Base-by-base conservation (phyloP, 2,329 filamentous ascomycete genomes). In the Clarireedia hainanense region DNA sequence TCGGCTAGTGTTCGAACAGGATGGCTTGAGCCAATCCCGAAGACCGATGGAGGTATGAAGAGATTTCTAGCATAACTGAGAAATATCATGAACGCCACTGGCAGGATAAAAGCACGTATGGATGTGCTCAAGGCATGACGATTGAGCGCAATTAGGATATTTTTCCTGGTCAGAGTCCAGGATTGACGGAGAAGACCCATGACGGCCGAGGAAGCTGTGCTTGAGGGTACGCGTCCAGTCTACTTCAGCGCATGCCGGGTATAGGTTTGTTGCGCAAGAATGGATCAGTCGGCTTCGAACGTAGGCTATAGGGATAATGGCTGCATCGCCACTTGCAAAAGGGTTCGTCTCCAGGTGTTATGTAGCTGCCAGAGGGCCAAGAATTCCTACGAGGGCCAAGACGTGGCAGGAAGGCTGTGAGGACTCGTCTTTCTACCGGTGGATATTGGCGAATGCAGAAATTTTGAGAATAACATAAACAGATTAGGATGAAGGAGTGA, bases 41-140 rank as follows among this genome's bases (percentile, higher is more conserved):
- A 95, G 3, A 78, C 73, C 0, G 87, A 86, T 1, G 88, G 86
- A 1, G 89, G 86, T 3, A 91, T 80, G 65, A 95, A 92, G 60
- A 96, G 81, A 68, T 91, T 91, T 63, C 88, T 85, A 15, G 89
- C 86, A 69, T 87, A 92, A 52, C 75, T 80, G 58, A 86, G 76
- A 64, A 86, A 83, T 23, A 77, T 71, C 42, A 80, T 76, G 51
- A 86, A 71, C 46, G 79, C 66, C 34, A 86, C 70, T 2, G 84
- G 84, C 1, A 86, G 73, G 20, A 85, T 40, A 50, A 86, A 76
- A 5, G 81, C 79, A 63, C 81, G 80, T 59, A 82, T 71, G 46
- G 77, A 57, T 2, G 81, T 80, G 23, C 78, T 72, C 5, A 75
- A 55, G 20, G 71, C 64, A 67, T 84, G 81, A 5, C 83, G 79